A percentile compares a stretch with the other conserved stretches of the same genome.
phyloP scores from a whole-genome alignment of 148 eudicot species.

The Cornus florida region DNA sequence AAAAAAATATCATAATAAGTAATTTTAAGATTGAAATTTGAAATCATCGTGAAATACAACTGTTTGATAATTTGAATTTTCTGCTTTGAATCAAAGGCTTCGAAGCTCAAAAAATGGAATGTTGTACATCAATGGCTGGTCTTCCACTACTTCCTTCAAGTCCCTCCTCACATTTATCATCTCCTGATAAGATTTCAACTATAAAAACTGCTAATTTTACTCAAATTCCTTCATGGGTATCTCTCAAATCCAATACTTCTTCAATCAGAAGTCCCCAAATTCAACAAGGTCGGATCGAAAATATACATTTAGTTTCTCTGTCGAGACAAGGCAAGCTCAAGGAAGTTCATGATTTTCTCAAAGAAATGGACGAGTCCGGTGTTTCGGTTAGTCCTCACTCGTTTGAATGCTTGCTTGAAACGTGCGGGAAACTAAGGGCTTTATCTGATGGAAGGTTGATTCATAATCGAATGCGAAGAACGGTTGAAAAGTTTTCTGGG shows the following conservation, averaged over 20 bases:
- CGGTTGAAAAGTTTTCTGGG: conserved; percentile 4
- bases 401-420: conserved; percentile 23
- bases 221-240: conserved; percentile 30
- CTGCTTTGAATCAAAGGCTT: too few species aligned
- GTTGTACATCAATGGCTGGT: neutral
- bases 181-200: neutral
- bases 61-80: too few species aligned
- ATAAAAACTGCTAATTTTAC: conserved; percentile 17
- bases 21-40: too few species aligned
- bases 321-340: conserved; percentile 29
- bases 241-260: conserved; percentile 20
- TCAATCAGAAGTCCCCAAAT: conserved; percentile 11
- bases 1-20: too few species aligned
- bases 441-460: conserved; percentile 17
- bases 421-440: conserved; percentile 17
- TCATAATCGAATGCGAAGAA: conserved; percentile 4
- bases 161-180: neutral
- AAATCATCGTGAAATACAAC: too few species aligned
- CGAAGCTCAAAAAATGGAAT: neutral
- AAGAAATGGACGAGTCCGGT: conserved; percentile 26
- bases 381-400: conserved; percentile 25
- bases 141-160: neutral
- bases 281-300: conserved; percentile 30
- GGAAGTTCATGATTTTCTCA: conserved; percentile 33
- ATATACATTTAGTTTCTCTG: conserved; percentile 32